Evolutionary conservation across 2,329 filamentous ascomycete genomes (phyloP).

Genomic region (Epicoccum nigrum): DNA sequence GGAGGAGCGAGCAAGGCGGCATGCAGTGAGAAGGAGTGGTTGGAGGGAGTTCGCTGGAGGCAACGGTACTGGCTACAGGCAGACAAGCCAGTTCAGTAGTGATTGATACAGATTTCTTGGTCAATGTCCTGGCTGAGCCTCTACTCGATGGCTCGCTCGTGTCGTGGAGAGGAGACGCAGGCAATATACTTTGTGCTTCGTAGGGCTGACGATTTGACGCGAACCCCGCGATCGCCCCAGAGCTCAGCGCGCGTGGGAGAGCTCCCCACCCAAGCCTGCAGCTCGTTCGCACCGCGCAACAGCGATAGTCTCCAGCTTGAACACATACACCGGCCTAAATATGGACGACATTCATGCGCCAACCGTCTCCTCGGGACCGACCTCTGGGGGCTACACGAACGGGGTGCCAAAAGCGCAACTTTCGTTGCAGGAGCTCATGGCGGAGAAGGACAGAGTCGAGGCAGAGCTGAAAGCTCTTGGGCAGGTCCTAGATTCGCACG

Average conservation of each 20-base stretch:
- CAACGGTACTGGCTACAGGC: not conserved
- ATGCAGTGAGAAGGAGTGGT: constrained; percentile 17
- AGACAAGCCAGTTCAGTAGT: not conserved
- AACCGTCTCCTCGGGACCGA: constrained; percentile 79
- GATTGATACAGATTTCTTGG: not conserved
- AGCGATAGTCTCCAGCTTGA: not conserved
- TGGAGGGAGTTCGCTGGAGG: not conserved
- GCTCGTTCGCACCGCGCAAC: constrained; percentile 4
- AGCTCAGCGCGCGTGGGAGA: constrained; percentile 12
- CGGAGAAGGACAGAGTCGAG: constrained; percentile 84
- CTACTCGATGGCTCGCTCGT: not conserved
- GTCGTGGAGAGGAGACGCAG: not conserved
- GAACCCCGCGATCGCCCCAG: constrained; percentile 21
- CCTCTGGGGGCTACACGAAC: constrained; percentile 64
- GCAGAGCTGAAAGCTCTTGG: constrained; percentile 84
- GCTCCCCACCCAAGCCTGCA: constrained; percentile 14
- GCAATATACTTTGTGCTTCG: too few species aligned
- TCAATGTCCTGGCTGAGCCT: not conserved
- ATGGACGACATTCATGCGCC: constrained; percentile 74
- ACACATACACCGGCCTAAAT: constrained; percentile 63
- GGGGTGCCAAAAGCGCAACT: constrained; percentile 67
- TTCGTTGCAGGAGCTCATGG: constrained; percentile 79
- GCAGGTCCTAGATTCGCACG: constrained; percentile 90
- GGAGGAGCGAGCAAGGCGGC: constrained; percentile 18
- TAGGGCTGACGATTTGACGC: constrained; percentile 1